phyloP scores from a whole-genome alignment of 2,329 filamentous ascomycete genomes.

The Ophiostoma perfectum region DNA sequence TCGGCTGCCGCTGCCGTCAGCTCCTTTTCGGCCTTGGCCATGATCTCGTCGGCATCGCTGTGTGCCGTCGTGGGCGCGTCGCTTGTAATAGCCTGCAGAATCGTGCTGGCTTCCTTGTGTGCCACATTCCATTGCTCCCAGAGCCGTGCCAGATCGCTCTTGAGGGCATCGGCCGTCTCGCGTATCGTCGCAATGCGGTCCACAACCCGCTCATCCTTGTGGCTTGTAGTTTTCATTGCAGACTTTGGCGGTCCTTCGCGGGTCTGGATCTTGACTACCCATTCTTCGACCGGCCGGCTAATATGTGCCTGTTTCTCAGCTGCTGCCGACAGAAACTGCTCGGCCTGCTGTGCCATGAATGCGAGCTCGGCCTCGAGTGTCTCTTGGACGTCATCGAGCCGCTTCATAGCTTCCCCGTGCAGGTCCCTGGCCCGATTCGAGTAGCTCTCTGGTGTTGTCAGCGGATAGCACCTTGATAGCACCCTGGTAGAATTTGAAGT shows the following conservation, averaged over 20 bases:
- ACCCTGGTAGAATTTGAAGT: too few relatives aligned
- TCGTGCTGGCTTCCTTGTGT: constrained; percentile 39
- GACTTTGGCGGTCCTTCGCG: background rate
- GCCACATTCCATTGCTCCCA: constrained; percentile 35
- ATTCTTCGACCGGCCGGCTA: constrained; percentile 19
- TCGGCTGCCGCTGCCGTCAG: constrained; percentile 19
- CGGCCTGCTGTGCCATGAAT: constrained; percentile 17
- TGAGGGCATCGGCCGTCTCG: constrained; percentile 18
- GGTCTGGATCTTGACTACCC: constrained; percentile 24
- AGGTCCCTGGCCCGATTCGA: constrained; percentile 23
- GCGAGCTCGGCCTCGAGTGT: constrained; percentile 21
- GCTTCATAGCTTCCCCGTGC: constrained; percentile 21
- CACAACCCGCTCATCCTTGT: constrained; percentile 23
- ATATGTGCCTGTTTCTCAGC: constrained; percentile 16
- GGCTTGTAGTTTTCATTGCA: background rate
- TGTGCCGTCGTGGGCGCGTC: background rate
- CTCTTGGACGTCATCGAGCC: constrained; percentile 16
- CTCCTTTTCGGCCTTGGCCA: constrained; percentile 21
- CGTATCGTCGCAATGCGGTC: constrained; percentile 23
- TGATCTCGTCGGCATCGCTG: constrained; percentile 13
- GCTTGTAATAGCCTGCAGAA: constrained; percentile 15
- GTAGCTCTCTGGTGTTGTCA: constrained; percentile 22
- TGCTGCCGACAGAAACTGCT: constrained; percentile 13
- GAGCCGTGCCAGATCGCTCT: constrained; percentile 23
- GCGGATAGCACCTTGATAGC: too few relatives aligned